Evolutionary conservation across 768 basidiomycete genomes (phyloP).

Genomic region (Asterophora parasitica): DNA sequence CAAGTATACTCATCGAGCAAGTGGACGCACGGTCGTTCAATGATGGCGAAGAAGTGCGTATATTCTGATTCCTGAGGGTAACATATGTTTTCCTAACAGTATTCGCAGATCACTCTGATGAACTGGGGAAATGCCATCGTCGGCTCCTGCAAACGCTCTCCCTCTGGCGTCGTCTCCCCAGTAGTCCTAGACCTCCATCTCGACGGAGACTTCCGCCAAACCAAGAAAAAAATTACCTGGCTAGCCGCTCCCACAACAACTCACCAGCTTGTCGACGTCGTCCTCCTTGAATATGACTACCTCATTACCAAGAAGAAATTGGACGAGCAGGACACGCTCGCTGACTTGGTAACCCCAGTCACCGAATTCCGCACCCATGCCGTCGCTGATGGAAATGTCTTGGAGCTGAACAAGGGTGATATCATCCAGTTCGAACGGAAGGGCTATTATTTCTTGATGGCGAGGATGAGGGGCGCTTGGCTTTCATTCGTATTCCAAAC

Average conservation of each 20-base stretch:
- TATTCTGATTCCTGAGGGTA: neutral
- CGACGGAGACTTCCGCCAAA: conserved; percentile 97
- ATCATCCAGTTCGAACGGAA: conserved; percentile 98
- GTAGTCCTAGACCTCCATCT: conserved; percentile 85
- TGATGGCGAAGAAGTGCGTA: conserved; percentile 88
- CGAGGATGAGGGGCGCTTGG: conserved; percentile 50
- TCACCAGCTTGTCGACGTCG: conserved; percentile 56
- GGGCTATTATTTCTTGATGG: conserved; percentile 90
- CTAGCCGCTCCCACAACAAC: conserved; percentile 55
- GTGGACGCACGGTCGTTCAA: conserved; percentile 88
- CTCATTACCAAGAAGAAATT: conserved; percentile 99
- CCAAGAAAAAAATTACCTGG: conserved; percentile 99
- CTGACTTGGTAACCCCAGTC: conserved; percentile 79
- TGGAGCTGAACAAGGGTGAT: conserved; percentile 70
- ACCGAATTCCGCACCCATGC: conserved; percentile 88
- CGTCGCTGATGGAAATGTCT: conserved; percentile 80
- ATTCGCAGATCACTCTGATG: conserved; percentile 84
- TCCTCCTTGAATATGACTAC: conserved; percentile 94
- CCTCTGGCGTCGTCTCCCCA: conserved; percentile 54
- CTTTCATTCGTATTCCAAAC: conserved; percentile 93
- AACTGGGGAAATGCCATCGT: conserved; percentile 99
- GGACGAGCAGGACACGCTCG: conserved; percentile 85
- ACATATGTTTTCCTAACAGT: neutral
- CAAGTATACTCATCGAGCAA: conserved; percentile 81
- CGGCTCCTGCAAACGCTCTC: conserved; percentile 58